These are phyloP conservation scores for Cupressus sempervirens DNA, from an alignment of 75 land plant genomes.

Conservation along the genomic window DNA sequence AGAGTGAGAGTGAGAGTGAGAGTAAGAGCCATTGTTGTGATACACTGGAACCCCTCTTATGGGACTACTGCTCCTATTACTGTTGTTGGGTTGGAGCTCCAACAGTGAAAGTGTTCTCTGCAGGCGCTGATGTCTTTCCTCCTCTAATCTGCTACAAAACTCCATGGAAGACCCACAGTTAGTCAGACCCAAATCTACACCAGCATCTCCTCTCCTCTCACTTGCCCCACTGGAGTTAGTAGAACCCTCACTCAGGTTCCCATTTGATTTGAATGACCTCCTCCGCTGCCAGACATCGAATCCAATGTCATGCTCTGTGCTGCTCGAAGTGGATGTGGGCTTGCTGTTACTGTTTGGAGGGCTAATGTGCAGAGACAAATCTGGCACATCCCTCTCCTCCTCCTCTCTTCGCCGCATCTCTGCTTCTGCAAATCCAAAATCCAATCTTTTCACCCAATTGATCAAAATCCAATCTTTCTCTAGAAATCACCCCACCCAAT, in stretches of 20 bases:
- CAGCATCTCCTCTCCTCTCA: not conserved
- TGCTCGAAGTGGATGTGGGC: constrained; percentile 7
- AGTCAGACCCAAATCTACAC: not conserved
- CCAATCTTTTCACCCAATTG: not conserved
- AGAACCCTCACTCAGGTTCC: constrained; percentile 12
- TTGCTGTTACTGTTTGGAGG: constrained; percentile 35
- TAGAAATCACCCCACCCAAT: not conserved
- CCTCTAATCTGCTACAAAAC: not conserved
- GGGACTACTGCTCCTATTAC: not conserved
- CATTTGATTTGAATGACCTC: not conserved
- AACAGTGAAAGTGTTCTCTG: not conserved
- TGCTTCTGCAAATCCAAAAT: too few relatives aligned
- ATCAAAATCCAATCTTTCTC: not conserved
- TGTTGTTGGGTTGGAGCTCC: constrained; percentile 10
- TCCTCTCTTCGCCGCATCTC: not conserved
- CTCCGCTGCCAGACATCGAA: constrained; percentile 11
- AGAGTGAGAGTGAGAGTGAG: constrained; percentile 5
- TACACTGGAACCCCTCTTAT: constrained; percentile 23
- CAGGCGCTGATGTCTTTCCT: not conserved
- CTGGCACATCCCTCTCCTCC: constrained; percentile 20
- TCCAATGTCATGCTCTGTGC: constrained; percentile 14
- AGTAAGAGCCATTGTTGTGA: not conserved
- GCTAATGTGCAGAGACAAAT: constrained; percentile 57
- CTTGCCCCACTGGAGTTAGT: constrained; percentile 9
- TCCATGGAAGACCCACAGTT: not conserved